Conservation (phyloP, 164 flowering plant genomes). For the Vitis amurensis region DNA sequence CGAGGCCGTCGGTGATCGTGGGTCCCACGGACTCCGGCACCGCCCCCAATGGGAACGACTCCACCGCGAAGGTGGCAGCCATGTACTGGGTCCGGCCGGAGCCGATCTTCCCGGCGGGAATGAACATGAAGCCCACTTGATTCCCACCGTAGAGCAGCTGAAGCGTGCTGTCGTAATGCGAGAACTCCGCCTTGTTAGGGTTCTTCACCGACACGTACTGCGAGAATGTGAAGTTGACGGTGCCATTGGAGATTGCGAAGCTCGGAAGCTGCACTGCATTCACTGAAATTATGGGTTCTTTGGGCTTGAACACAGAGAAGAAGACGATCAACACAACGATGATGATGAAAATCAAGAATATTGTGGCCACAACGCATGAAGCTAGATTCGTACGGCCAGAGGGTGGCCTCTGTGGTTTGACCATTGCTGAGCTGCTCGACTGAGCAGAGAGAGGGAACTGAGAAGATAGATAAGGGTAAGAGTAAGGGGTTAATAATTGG, state of each 20-base stretch:
- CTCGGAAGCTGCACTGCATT: conserved; percentile 73
- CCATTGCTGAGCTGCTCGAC: conserved; percentile 10
- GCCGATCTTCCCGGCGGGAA: conserved; percentile 85
- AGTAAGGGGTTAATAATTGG: neutral
- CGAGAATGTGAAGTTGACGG: conserved; percentile 85
- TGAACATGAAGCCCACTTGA: conserved; percentile 89
- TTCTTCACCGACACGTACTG: conserved; percentile 74
- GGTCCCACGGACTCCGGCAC: conserved; percentile 7
- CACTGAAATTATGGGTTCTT: conserved; percentile 66
- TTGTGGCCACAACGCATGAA: conserved; percentile 81
- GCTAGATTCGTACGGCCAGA: conserved; percentile 75
- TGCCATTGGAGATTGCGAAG: conserved; percentile 66
- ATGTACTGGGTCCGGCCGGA: conserved; percentile 71
- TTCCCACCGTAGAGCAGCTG: conserved; percentile 77
- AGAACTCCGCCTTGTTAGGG: conserved; percentile 78
- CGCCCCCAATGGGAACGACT: conserved; percentile 55
- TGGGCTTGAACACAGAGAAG: conserved; percentile 90
- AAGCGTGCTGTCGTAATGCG: conserved; percentile 87
- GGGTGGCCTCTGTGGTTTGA: conserved; percentile 22
- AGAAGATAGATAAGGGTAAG: neutral
- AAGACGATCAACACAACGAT: conserved; percentile 61
- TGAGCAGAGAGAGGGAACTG: neutral
- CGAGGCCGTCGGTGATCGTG: conserved; percentile 11
- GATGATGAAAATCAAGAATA: conserved; percentile 67
- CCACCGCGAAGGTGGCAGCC: conserved; percentile 82